Conservation (phyloP, 257 asterid genomes). For the Hygrophila difformis region DNA sequence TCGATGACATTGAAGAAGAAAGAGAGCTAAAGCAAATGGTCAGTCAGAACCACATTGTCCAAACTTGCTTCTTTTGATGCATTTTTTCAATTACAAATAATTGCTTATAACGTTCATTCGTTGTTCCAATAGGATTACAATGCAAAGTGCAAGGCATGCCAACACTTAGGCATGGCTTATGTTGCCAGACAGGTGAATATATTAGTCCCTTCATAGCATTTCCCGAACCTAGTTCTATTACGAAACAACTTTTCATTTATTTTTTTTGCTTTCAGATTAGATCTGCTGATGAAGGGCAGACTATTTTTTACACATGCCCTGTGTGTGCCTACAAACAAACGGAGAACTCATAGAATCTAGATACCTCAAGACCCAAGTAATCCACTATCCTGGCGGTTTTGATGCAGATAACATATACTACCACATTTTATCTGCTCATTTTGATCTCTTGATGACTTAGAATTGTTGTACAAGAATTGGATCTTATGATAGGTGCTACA, state of each 20-base stretch:
- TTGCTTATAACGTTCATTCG: not conserved
- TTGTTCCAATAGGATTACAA: constrained; percentile 56
- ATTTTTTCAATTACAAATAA: not conserved
- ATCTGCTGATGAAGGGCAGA: constrained; percentile 98
- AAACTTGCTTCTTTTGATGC: not conserved
- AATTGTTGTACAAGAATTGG: no score
- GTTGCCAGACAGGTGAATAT: constrained; percentile 71
- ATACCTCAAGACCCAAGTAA: not conserved
- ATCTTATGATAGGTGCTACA: no score
- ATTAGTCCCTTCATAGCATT: not conserved
- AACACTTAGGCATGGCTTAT: constrained; percentile 72
- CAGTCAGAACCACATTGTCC: constrained; percentile 18
- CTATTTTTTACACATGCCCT: constrained; percentile 81
- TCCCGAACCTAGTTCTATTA: not conserved
- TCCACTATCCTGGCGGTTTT: no score
- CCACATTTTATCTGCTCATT: no score
- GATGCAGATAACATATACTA: no score
- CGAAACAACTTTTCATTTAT: not conserved
- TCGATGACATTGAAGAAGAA: constrained; percentile 81
- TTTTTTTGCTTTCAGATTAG: constrained; percentile 43
- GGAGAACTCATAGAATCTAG: constrained; percentile 52
- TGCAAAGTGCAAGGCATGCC: constrained; percentile 86
- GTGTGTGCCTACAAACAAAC: constrained; percentile 68
- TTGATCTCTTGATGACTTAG: no score
- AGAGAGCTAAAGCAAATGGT: constrained; percentile 89